phyloP scores from a whole-genome alignment of 1,284 basidiomycete species.

The Cryptococcus sp. region DNA sequence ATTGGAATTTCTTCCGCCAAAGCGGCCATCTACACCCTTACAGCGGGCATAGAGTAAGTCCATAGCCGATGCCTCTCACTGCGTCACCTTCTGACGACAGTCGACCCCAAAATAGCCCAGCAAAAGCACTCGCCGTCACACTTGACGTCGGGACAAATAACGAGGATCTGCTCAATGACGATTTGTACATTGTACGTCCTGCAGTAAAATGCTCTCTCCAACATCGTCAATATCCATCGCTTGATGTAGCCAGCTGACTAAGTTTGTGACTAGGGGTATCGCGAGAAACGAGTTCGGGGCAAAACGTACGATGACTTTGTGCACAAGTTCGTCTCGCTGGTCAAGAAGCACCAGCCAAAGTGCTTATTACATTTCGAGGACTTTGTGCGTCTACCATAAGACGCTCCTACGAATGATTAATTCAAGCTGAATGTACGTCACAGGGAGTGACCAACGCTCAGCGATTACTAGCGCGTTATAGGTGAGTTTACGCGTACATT shows the following conservation, averaged over 20 bases:
- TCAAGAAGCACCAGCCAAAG: conserved; percentile 39
- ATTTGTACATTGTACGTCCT: conserved; percentile 39
- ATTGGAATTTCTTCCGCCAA: conserved; percentile 69
- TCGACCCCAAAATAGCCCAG: conserved; percentile 16
- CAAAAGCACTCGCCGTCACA: conserved; percentile 62
- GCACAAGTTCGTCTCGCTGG: conserved; percentile 43
- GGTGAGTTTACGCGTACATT: conserved; percentile 18
- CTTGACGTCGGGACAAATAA: conserved; percentile 67
- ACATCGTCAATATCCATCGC: background rate
- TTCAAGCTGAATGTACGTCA: background rate
- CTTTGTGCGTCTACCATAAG: conserved; percentile 24
- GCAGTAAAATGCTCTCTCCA: background rate
- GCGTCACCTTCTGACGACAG: background rate
- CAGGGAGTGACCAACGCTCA: conserved; percentile 63
- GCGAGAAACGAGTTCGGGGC: conserved; percentile 40
- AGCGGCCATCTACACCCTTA: conserved; percentile 70
- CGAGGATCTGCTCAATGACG: conserved; percentile 38
- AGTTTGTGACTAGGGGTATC: conserved; percentile 32
- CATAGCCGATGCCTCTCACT: background rate
- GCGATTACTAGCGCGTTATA: conserved; percentile 58
- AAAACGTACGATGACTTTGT: conserved; percentile 43
- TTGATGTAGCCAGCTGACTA: background rate
- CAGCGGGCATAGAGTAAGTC: conserved; percentile 68
- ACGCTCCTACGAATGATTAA: background rate
- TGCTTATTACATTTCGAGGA: conserved; percentile 48